Conservation (phyloP, 1,284 basidiomycete species). For the Nidula niveotomentosa region DNA sequence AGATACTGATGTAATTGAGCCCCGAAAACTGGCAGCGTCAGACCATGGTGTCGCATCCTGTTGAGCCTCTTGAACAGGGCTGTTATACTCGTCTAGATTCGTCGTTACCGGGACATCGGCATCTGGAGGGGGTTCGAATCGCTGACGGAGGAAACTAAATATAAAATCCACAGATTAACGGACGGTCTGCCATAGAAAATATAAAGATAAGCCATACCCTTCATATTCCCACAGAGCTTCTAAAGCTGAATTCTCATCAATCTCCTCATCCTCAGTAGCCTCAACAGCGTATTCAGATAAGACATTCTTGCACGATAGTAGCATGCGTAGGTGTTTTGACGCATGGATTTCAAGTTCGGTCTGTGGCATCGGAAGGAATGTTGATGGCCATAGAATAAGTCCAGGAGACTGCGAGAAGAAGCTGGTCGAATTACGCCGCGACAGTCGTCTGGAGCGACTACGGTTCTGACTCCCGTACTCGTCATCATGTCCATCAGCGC, state of each 20-base stretch:
- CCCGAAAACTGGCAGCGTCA: slow-evolving; percentile 20
- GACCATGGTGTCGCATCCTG: not conserved
- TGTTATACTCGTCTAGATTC: not conserved
- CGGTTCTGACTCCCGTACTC: not conserved
- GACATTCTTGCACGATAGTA: slow-evolving; percentile 29
- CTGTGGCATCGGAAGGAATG: slow-evolving; percentile 31
- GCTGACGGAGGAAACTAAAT: slow-evolving; percentile 31
- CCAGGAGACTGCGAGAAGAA: slow-evolving; percentile 25
- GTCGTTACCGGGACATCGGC: not conserved
- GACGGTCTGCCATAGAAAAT: no score
- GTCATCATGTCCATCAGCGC: not conserved
- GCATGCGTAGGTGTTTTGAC: slow-evolving; percentile 29
- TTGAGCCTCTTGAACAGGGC: not conserved
- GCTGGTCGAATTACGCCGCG: not conserved
- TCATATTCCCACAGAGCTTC: slow-evolving; percentile 39
- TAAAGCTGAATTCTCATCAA: slow-evolving; percentile 29
- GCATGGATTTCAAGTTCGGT: slow-evolving; percentile 30
- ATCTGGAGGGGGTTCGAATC: slow-evolving; percentile 24
- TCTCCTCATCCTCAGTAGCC: slow-evolving; percentile 29
- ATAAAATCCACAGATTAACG: not conserved
- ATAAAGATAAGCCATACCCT: slow-evolving; percentile 15
- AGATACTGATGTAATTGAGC: slow-evolving; percentile 26
- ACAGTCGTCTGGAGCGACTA: not conserved
- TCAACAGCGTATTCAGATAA: slow-evolving; percentile 31
- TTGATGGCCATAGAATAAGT: slow-evolving; percentile 33